Evolutionary conservation across 257 asterid species (phyloP), one percentile per base, ranked within the genome.

Genomic region (Mentha longifolia): DNA sequence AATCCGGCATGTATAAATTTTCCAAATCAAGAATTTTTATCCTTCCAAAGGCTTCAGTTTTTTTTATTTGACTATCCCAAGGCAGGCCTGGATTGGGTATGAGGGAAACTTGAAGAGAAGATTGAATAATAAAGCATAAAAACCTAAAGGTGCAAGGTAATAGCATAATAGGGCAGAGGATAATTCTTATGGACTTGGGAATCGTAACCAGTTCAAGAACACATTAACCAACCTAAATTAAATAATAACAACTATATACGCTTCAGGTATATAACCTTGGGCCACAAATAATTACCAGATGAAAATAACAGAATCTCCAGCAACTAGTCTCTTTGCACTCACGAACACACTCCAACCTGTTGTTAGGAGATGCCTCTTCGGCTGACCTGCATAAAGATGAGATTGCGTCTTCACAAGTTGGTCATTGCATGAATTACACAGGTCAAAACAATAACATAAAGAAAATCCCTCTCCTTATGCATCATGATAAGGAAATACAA

Each of bases 321-420:
- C 98, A 73, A 87, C 85, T 51, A 93, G 89, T 78, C 92, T 86
- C 84, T 93, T 93, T 70, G 98, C 98, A 79, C 98, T 92, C 72
- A 90, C 98, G 67, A 90, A 92, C 72, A 92, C 97, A 65, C 98
- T 92, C 98, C 98, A 92, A 66, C 98, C 98, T 11, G 98, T 93
- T 51, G 97, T 93, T 68, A 93, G 91, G 73, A 93, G 97, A 86
- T 90, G 98, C 82, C 98, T 87, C 82, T 93, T 93, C 33, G 98
- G 98, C 89, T 93, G 98, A 68, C 98, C 98, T 93, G 91, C 68
- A 82, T 62, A 59, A 59, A 30, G 50, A 71, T 30, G 76, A 63
- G 14, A 37, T 19, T 68, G 51, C 76, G 52, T 52, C 64, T 60
- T 35, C 47, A 52, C 17, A 73, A 55, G 12, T 19, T 31, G 49